Evolutionary conservation across 2,329 filamentous ascomycete species (phyloP), one percentile per base, ranked within the genome.

Genomic region (Dothistroma pini): DNA sequence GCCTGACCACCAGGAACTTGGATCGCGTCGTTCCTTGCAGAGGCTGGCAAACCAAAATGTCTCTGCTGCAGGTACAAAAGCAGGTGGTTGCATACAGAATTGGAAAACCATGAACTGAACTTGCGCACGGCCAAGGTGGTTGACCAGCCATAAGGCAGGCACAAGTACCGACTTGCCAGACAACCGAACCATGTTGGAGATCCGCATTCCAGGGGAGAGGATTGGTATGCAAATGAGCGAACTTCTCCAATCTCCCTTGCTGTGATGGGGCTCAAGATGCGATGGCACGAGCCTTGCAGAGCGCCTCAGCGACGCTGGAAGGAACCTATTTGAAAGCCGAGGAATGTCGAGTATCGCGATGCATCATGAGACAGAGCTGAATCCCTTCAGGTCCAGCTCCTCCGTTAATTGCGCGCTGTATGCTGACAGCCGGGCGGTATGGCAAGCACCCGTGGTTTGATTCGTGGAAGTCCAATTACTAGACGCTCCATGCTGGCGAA

Each of bases 211-310:
- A 62, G 59, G 57, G 54, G 56, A 54, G 34, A 57, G 58, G 66
- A 50, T 63, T 65, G 70, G 67, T 62, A 71, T 70, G 70, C 60
- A 69, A 67, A 69, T 69, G 57, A 63, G 66, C 69, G 69, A 69
- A 62, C 63, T 63, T 64, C 60, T 68, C 67, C 66, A 63, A 44
- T 52, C 59, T 64, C 66, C 70, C 71, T 72, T 72, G 64, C 69
- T 60, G 64, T 58, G 56, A 25, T 53, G 31, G 31, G 29, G 38
- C 61, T 57, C 50, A 61, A 62, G 47, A 60, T 14, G 16, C 34
- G 50, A 41, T 48, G 21, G 54, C 54, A 34, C 35, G 55, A 53
- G 55, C 60, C 66, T 68, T 69, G 66, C 66, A 62, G 31, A 56
- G 19, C 34, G 44, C 48, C 64, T 21, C 19, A 22, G n/a, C 29